Conservation (phyloP, 768 basidiomycete species). For the Chiua virens region DNA sequence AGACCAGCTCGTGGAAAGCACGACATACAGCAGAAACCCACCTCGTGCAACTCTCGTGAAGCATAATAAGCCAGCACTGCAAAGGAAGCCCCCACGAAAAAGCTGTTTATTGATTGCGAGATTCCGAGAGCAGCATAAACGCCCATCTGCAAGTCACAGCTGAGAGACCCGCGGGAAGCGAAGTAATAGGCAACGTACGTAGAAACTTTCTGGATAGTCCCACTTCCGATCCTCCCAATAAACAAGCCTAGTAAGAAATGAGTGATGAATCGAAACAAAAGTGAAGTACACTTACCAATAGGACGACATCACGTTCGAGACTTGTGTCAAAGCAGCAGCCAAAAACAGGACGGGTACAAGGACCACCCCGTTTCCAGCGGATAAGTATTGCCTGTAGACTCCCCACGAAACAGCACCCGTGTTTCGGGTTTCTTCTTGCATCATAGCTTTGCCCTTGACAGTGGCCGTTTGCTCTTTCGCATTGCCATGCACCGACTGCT, state of each 20-base stretch:
- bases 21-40: constrained; percentile 21
- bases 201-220: constrained; percentile 63
- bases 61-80: constrained; percentile 76
- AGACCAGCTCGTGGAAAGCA: not conserved
- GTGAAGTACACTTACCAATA: constrained; percentile 57
- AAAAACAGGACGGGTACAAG: constrained; percentile 66
- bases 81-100: constrained; percentile 64
- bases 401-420: constrained; percentile 50
- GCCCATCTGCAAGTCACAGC: constrained; percentile 58
- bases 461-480: constrained; percentile 35
- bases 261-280: not conserved
- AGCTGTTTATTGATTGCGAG: constrained; percentile 64
- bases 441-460: constrained; percentile 53
- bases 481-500: constrained; percentile 28
- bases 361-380: constrained; percentile 64
- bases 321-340: constrained; percentile 66
- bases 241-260: constrained; percentile 55
- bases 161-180: constrained; percentile 29
- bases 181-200: constrained; percentile 48
- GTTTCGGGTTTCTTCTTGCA: constrained; percentile 85
- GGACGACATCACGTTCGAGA: constrained; percentile 64
- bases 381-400: constrained; percentile 53
- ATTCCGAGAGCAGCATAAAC: constrained; percentile 76
- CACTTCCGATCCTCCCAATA: constrained; percentile 66
- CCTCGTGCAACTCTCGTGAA: constrained; percentile 65